Base-by-base conservation (phyloP, 75 land plant genomes). In the Isoetes taiwanensis region DNA sequence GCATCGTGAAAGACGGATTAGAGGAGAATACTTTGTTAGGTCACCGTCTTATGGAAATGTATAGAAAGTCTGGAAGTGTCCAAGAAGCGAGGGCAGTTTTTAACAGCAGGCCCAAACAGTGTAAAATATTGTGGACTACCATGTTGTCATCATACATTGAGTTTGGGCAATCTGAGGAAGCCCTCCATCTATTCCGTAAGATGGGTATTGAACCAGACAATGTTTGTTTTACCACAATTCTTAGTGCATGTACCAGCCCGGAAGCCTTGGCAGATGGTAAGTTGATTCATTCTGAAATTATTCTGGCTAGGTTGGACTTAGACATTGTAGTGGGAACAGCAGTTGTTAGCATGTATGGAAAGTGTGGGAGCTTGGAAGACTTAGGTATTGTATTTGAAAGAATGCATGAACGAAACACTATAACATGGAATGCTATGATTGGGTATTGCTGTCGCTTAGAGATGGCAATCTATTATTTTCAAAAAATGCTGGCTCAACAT, bases 341-440 rank as follows among this genome's bases (percentile, higher is more conserved):
- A 8, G 57, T 73, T 11, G 17, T 73, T 19, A 32, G 40, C 16
- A 62, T 73, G 72, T 73, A 73, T 42, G 34, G 38, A 2, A 50
- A 32, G 29, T 56, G 59, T 39, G 61, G 76, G 10, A 27, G 25
- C 20, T 32, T 68, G 8, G 41, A 27, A 2, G 21, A 63, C 30
- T 61, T 72, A 4, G 43, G 35, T 9, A 10, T 40, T 25, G 59
- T 69, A 61, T 61, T 73, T 31, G 66, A 73, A 17, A 43, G 54
- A 41, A 66, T 72, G 43, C 53, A 54, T 16, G 31, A 62, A 20
- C 41, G 33, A 2, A 37, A 57, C 26, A n/a, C 32, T 32, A 57
- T 63, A 11, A 12, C 40, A 12, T 73, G 76, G 76, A 73, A 63
- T 57, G 48, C 60, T 21, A 59, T 64, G 34, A 62, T 73, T 63